These are phyloP conservation scores for Vaccinium corymbosum DNA, from an alignment of 148 eudicot genomes.

Conservation along the genomic window DNA sequence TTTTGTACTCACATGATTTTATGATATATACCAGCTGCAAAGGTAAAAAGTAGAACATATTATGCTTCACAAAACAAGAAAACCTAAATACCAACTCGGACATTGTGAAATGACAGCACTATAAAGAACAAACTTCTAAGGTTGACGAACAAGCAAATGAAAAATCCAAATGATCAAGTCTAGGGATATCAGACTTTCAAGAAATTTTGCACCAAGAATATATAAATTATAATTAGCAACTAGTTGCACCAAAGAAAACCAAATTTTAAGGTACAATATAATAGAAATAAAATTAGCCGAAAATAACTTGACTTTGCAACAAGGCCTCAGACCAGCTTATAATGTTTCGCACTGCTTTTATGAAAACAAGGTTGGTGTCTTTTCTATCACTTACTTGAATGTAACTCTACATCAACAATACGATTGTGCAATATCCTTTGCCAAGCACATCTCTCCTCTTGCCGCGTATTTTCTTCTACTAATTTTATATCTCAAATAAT, in stretches of 20 bases:
- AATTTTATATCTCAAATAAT: neutral
- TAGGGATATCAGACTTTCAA: neutral
- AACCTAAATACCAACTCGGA: neutral
- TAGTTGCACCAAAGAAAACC: slow-evolving; percentile 2
- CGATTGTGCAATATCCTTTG: neutral
- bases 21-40: slow-evolving; percentile 87
- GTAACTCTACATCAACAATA: neutral
- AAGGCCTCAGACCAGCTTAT: neutral
- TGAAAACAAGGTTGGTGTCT: neutral
- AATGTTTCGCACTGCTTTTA: neutral
- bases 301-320: neutral
- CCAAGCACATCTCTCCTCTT: neutral
- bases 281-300: neutral
- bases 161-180: neutral
- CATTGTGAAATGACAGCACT: neutral
- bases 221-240: neutral
- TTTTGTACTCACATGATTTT: slow-evolving; percentile 87
- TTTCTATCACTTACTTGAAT: neutral
- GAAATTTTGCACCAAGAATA: neutral
- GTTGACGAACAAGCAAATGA: neutral
- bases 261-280: neutral
- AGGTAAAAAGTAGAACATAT: neutral
- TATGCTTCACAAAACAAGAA: neutral
- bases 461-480: neutral
- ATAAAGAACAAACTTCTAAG: neutral